Percentiles rank a stretch among this genome's conserved stretches.
Evolutionary conservation across 495 filamentous ascomycete genomes (phyloP).

Genomic region (Penicillium canariense): DNA sequence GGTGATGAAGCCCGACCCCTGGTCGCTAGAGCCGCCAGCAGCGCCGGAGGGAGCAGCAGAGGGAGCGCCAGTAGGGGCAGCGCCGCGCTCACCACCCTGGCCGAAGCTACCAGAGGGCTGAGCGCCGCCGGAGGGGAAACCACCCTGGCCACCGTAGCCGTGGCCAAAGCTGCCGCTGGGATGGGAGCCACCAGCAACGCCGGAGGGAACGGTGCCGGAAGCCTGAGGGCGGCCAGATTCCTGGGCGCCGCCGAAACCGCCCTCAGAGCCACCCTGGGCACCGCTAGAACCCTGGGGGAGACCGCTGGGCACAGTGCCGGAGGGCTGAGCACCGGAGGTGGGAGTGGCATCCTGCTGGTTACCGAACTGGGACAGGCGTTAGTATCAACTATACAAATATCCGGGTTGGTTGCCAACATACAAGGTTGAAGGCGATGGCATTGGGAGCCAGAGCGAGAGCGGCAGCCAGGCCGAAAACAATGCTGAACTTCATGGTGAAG

Average conservation of each 20-base stretch:
- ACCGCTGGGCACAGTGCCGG: slow-evolving; percentile 9
- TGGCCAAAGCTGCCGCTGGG: neutral
- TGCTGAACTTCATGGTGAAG: slow-evolving; percentile 35
- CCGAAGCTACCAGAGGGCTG: slow-evolving; percentile 4
- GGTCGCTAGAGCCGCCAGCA: neutral
- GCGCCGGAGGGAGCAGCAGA: slow-evolving; percentile 3
- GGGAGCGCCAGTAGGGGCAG: slow-evolving; percentile 1
- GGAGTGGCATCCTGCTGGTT: slow-evolving; percentile 11
- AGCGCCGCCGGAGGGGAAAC: slow-evolving; percentile 5
- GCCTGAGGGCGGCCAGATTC: slow-evolving; percentile 1
- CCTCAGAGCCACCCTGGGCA: neutral
- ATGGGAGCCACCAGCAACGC: neutral
- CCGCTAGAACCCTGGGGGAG: neutral
- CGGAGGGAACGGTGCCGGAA: slow-evolving; percentile 6
- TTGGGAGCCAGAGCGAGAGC: slow-evolving; percentile 26
- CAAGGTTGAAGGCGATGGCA: slow-evolving; percentile 20
- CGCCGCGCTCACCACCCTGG: neutral
- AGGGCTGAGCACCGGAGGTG: slow-evolving; percentile 9
- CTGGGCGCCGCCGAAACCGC: neutral
- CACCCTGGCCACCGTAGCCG: slow-evolving; percentile 6
- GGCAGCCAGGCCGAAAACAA: slow-evolving; percentile 28
- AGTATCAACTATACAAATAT: slow-evolving; percentile 1
- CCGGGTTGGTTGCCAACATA: neutral
- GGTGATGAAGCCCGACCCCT: slow-evolving; percentile 2
- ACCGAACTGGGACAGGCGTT: slow-evolving; percentile 2